Evolutionary conservation across 2,329 filamentous ascomycete genomes (phyloP).

Genomic region (Rosellinia necatrix): DNA sequence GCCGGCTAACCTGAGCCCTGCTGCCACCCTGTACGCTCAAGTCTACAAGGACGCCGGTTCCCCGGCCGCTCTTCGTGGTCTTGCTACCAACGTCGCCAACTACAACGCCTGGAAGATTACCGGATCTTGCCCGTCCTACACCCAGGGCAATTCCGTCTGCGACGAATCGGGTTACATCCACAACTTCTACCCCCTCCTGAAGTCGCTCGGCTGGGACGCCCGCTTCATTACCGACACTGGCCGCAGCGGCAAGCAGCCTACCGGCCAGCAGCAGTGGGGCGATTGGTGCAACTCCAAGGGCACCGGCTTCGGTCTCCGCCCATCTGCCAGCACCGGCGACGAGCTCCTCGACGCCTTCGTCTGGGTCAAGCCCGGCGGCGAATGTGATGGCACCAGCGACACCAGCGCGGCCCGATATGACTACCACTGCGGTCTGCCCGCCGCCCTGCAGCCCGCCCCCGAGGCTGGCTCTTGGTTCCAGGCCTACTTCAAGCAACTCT

Average conservation of each 20-base stretch:
- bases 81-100: conserved; percentile 64
- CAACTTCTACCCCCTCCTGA: conserved; percentile 68
- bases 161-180: conserved; percentile 62
- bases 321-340: conserved; percentile 58
- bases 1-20: conserved; percentile 56
- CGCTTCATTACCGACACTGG: conserved; percentile 42
- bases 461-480: conserved; percentile 73
- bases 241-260: conserved; percentile 52
- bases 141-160: conserved; percentile 51
- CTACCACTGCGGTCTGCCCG: conserved; percentile 55
- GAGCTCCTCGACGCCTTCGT: conserved; percentile 62
- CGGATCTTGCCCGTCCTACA: conserved; percentile 48
- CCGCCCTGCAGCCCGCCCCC: conserved; percentile 66
- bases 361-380: conserved; percentile 65
- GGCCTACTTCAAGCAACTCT: conserved; percentile 62
- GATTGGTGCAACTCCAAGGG: conserved; percentile 65
- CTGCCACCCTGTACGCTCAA: conserved; percentile 51
- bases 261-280: conserved; percentile 58
- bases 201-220: conserved; percentile 49
- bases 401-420: conserved; percentile 54
- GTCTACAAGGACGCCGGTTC: conserved; percentile 56
- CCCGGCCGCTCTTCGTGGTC: conserved; percentile 55
- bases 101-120: conserved; percentile 56
- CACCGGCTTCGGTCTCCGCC: conserved; percentile 61
- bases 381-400: conserved; percentile 50